Conservation (phyloP, 1,284 basidiomycete genomes). For the Mrakiaceae sp. region DNA sequence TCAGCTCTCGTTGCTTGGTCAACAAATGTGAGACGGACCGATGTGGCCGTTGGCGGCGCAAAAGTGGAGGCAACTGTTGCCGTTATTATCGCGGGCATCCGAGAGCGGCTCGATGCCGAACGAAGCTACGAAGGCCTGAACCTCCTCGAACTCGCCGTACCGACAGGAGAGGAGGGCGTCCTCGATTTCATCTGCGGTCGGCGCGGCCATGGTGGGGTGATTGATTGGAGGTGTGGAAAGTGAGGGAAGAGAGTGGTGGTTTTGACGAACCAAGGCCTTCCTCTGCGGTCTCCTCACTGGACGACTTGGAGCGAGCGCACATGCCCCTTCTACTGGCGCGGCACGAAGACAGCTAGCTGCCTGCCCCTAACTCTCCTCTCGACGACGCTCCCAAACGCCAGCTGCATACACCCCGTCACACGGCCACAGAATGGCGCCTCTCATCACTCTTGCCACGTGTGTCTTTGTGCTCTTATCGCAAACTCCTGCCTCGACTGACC, state of each 20-base stretch:
- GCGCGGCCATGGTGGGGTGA: neutral
- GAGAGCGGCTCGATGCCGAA: slow-evolving; percentile 49
- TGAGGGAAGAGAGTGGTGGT: no score
- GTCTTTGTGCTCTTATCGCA: slow-evolving; percentile 21
- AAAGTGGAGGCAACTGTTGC: slow-evolving; percentile 74
- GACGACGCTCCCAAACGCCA: no score
- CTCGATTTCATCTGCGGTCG: slow-evolving; percentile 48
- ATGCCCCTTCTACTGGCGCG: no score
- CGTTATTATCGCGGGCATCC: slow-evolving; percentile 55
- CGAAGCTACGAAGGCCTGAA: slow-evolving; percentile 50
- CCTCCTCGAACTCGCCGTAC: slow-evolving; percentile 72
- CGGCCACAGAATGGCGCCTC: slow-evolving; percentile 50
- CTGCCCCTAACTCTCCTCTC: no score
- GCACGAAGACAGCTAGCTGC: no score
- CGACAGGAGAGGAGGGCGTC: slow-evolving; percentile 70
- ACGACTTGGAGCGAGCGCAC: no score
- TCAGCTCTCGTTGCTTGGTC: no score
- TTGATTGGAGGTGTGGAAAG: no score
- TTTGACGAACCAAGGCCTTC: no score
- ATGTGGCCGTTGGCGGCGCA: slow-evolving; percentile 69
- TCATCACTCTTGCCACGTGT: slow-evolving; percentile 67
- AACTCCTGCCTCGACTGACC: slow-evolving; percentile 6
- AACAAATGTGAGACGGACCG: slow-evolving; percentile 43
- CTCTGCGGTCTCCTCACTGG: no score
- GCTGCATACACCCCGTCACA: no score